These are phyloP conservation scores for barrel medic (Medicago truncatula) DNA, from an alignment of 306 rosid species.

Conservation along the genomic window MtrunA17r5.0-ANR NC_053048.1:51649001-51649500, in stretches of 20 bases:
- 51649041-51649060: not conserved
- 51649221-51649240: not conserved
- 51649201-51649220: not conserved
- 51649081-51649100: not conserved
- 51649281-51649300: conserved; percentile 65
- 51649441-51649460: conserved; percentile 72
- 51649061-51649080: conserved; percentile 1
- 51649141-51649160: not conserved
- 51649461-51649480: conserved; percentile 79
- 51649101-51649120: conserved; percentile 9
- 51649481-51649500: conserved; percentile 75
- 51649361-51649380: conserved; percentile 72
- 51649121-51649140: not conserved
- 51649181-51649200: not conserved
- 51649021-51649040: conserved; percentile 14
- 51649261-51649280: conserved; percentile 69
- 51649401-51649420: conserved; percentile 88
- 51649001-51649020: not conserved
- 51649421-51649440: conserved; percentile 83
- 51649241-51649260: conserved; percentile 72
- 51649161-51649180: not conserved
- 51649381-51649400: conserved; percentile 80
- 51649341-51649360: conserved; percentile 78
- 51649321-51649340: conserved; percentile 84
- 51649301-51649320: conserved; percentile 80